Base-by-base conservation (phyloP, 2,329 filamentous ascomycete species). In the Botrytis porri region DNA sequence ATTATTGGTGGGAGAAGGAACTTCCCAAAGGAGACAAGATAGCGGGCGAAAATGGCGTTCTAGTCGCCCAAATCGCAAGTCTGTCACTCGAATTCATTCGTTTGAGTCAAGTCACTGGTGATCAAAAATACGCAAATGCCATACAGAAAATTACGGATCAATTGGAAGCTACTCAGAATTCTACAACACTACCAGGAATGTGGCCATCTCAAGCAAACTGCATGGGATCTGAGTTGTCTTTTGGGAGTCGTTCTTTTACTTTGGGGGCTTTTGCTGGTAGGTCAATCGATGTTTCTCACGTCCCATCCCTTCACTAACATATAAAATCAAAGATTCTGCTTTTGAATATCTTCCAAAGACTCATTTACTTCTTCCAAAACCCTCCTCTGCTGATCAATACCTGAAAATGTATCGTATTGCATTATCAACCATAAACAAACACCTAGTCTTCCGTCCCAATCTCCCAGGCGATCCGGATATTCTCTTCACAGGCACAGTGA, bases 331-430 rank as follows among this genome's bases (percentile, higher is more conserved):
- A 5, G 88, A 89, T 79, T 88, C 87, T 25, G 80, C 87, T 7
- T 89, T 88, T 75, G 87, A 89, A 78, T 95, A 94, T 79, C 86
- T 92, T 76, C 84, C 86, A 1, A 82, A 93, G 79, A 85, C 90
- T 71, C 59, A 73, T 71, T 61, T 69, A 22, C 41, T 73, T 25
- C 72, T 73, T 54, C 74, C 73, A 9, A 81, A 81, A 41, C 82
- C 77, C n/a, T 45, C 48, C n/a, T n/a, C 32, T 43, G 65, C 66
- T 16, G 41, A 71, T 32, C 45, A 72, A 75, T 85, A 84, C 64
- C 78, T 81, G 10, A 80, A 77, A 61, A 81, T 86, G 80, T 85
- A 84, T 76, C 79, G 82, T 48, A 77, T 76, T 14, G 82, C 84
- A n/a, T 81, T 85, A 45, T 80, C 81, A 37, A 80, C 84, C 22